A percentile compares a stretch with the other conserved stretches of the same genome.
Conservation (phyloP, 2,329 filamentous ascomycete genomes). For the Clarireedia monteithiana region DNA sequence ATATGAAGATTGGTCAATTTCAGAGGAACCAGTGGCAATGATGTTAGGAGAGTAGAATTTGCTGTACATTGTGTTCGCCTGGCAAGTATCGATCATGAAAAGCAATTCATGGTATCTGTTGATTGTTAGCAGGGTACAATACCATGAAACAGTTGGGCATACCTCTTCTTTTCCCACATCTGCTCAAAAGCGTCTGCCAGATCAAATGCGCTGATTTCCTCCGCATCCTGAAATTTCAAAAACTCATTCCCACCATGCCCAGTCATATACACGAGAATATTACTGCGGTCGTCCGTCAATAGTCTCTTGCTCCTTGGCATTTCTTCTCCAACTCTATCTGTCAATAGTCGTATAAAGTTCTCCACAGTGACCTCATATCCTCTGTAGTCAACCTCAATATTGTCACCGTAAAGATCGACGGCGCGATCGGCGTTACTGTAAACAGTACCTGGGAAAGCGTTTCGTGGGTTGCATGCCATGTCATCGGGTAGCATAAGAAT, state of each 20-base stretch:
- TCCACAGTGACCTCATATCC: constrained; percentile 98
- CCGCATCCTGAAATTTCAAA: constrained; percentile 94
- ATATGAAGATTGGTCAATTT: constrained; percentile 93
- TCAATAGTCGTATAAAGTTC: constrained; percentile 93
- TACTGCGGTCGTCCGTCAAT: constrained; percentile 89
- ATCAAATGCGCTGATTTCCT: constrained; percentile 95
- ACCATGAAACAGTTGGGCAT: constrained; percentile 7
- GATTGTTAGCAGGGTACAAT: background rate
- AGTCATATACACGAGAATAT: constrained; percentile 98
- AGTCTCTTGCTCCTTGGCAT: constrained; percentile 92
- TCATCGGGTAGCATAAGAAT: constrained; percentile 99
- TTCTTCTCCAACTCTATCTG: constrained; percentile 87
- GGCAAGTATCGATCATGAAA: constrained; percentile 99
- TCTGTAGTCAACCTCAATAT: constrained; percentile 97
- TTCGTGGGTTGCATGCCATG: constrained; percentile 98
- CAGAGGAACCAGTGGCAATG: constrained; percentile 92
- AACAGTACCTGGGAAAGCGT: constrained; percentile 93
- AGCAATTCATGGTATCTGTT: constrained; percentile 86
- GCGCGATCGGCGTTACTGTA: constrained; percentile 97
- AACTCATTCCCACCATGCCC: constrained; percentile 97
- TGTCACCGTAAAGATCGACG: constrained; percentile 94
- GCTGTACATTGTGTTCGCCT: constrained; percentile 98
- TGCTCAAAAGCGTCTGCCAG: constrained; percentile 95
- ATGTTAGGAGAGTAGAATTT: constrained; percentile 98
- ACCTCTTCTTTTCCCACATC: constrained; percentile 99